Conservation (phyloP, 345 rosid species). For the Euclidium syriacum region DNA sequence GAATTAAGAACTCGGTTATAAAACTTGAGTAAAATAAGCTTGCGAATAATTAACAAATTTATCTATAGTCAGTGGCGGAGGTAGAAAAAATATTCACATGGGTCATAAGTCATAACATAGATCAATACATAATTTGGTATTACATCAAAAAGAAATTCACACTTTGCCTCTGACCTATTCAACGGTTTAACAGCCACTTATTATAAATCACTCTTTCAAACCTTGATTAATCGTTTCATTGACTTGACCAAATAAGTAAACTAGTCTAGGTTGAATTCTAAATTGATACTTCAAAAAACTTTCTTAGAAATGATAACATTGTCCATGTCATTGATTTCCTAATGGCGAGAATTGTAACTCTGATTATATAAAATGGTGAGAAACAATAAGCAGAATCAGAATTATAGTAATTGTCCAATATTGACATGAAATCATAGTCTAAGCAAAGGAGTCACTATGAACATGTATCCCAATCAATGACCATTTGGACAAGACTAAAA, state of each 20-base stretch:
- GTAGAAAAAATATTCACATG: too few relatives aligned
- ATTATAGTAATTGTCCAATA: not conserved
- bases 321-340: not conserved
- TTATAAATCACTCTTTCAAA: not conserved
- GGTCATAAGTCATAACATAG: too few relatives aligned
- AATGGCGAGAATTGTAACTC: too few relatives aligned
- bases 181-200: not conserved
- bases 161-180: too few relatives aligned
- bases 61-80: too few relatives aligned
- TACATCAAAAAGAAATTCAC: too few relatives aligned
- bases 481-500: not conserved
- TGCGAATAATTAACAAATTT: too few relatives aligned
- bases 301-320: not conserved
- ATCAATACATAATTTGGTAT: too few relatives aligned
- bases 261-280: not conserved
- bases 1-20: too few relatives aligned
- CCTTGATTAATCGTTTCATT: not conserved
- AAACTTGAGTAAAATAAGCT: too few relatives aligned
- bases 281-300: not conserved
- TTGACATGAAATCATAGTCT: not conserved
- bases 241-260: not conserved
- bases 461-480: slow-evolving; percentile 3
- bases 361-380: not conserved
- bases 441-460: not conserved
- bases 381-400: not conserved